Evolutionary conservation across 2,329 filamentous ascomycete genomes (phyloP), one percentile per base, ranked within the genome.

Genomic region (Pleoardoris graminearum): DNA sequence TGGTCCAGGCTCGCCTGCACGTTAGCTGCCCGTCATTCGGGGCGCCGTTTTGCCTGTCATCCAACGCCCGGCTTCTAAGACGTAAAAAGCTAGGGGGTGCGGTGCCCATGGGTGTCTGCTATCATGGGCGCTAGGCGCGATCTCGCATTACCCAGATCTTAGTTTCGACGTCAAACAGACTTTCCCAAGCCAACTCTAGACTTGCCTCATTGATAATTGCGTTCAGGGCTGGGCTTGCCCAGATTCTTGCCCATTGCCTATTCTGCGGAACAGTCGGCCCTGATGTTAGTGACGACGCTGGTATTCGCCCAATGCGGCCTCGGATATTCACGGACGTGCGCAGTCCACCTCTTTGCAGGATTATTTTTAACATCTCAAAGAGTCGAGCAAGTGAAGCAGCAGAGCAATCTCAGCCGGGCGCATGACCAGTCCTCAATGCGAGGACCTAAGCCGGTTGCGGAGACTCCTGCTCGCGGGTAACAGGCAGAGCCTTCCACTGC

Each of bases 1-100:
- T 64, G 62, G 62, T 59, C 58, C 58, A 63, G 63, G 36, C 53
- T 53, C 55, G 59, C 62, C 66, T 66, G 61, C 63, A 61, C 59
- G 60, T 67, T 71, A 71, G 69, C 61, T 66, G 63, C 67, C 42
- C 66, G 68, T 71, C 67, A 69, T 59, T 60, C 63, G 55, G 60
- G 53, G 57, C 50, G 41, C 50, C 45, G 49, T 36, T 49, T 54
- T 46, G 44, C 51, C 55, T 54, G 49, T 55, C 48, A 54, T 55
- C 51, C 49, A 33, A 19, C 29, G 33, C 19, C 32, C 30, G 23
- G 32, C 42, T 42, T 37, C 51, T 42, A 51, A 23, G 23, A 30
- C 48, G 36, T 30, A 50, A 55, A 29, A 48, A 51, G 42, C 41
- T 49, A 58, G 51, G 39, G 21, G 27, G 35, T 2, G 14, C 33